Evolutionary conservation across 495 filamentous ascomycete genomes (phyloP).

Genomic region (Penicillium nucicola): DNA sequence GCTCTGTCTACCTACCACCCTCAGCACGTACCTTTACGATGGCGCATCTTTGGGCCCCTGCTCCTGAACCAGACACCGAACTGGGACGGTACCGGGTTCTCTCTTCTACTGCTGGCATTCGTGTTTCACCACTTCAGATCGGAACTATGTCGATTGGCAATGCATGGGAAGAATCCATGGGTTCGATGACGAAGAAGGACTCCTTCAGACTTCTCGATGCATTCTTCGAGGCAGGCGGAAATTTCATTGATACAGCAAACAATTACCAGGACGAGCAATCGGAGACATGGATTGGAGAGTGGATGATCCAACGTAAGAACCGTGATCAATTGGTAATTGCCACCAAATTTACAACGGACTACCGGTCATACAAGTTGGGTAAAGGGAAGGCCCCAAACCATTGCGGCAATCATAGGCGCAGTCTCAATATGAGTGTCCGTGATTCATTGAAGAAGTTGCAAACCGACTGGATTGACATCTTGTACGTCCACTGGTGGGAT

Average conservation of each 20-base stretch:
- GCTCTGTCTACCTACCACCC: not conserved
- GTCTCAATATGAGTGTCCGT: slow-evolving; percentile 51
- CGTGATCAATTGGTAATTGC: slow-evolving; percentile 42
- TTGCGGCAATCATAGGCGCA: slow-evolving; percentile 57
- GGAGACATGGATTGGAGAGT: slow-evolving; percentile 7
- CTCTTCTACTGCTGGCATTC: slow-evolving; percentile 49
- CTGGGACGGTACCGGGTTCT: slow-evolving; percentile 56
- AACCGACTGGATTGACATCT: slow-evolving; percentile 61
- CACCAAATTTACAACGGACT: slow-evolving; percentile 63
- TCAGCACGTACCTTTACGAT: not conserved
- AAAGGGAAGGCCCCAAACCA: slow-evolving; percentile 45
- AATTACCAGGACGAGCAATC: slow-evolving; percentile 7
- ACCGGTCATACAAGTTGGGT: slow-evolving; percentile 20
- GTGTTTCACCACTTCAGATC: slow-evolving; percentile 53
- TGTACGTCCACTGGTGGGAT: too few species aligned
- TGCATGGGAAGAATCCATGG: slow-evolving; percentile 42
- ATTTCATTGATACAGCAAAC: slow-evolving; percentile 38
- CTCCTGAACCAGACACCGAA: slow-evolving; percentile 41
- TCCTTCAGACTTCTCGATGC: slow-evolving; percentile 44
- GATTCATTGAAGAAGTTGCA: slow-evolving; percentile 57
- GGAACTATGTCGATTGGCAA: slow-evolving; percentile 57
- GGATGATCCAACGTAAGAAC: slow-evolving; percentile 11
- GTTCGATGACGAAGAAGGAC: slow-evolving; percentile 31
- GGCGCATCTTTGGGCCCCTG: slow-evolving; percentile 5
- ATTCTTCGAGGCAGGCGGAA: slow-evolving; percentile 39